Evolutionary conservation across 495 filamentous ascomycete species (phyloP).

Genomic region (Aspergillus conjunctus): DNA sequence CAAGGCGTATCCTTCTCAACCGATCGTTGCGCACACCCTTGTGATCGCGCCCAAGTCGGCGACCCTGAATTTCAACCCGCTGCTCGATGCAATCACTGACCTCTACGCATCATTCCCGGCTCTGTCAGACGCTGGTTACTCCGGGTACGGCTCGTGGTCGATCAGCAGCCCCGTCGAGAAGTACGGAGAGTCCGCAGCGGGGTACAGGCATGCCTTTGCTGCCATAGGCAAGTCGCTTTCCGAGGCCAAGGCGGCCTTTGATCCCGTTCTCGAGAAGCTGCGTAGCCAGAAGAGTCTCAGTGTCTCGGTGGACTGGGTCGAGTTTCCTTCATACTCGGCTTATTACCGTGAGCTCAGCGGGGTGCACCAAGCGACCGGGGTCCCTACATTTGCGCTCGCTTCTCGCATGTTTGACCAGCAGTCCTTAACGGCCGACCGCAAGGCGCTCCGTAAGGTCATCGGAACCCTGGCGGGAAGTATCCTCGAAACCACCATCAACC

Average conservation of each 20-base stretch:
- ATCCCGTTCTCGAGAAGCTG: slow-evolving; percentile 26
- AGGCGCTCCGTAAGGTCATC: slow-evolving; percentile 30
- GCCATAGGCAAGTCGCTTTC: slow-evolving; percentile 29
- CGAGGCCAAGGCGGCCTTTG: slow-evolving; percentile 29
- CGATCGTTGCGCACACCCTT: slow-evolving; percentile 25
- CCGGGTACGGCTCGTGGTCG: slow-evolving; percentile 44
- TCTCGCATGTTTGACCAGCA: slow-evolving; percentile 43
- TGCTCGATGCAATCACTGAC: slow-evolving; percentile 23
- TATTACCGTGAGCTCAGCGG: slow-evolving; percentile 41
- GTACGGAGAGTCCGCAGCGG: slow-evolving; percentile 32
- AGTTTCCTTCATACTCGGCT: slow-evolving; percentile 36
- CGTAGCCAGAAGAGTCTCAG: slow-evolving; percentile 14
- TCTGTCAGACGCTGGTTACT: slow-evolving; percentile 30
- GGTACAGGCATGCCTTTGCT: slow-evolving; percentile 38
- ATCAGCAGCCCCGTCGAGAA: slow-evolving; percentile 26
- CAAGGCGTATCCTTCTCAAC: slow-evolving; percentile 39
- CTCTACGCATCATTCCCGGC: slow-evolving; percentile 21
- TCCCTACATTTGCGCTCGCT: slow-evolving; percentile 29
- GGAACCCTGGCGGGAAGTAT: slow-evolving; percentile 30
- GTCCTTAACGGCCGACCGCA: slow-evolving; percentile 28
- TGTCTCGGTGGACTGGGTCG: slow-evolving; percentile 21
- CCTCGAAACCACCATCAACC: slow-evolving; percentile 31
- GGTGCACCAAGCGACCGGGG: slow-evolving; percentile 26
- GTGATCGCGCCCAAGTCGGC: slow-evolving; percentile 18
- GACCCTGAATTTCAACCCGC: slow-evolving; percentile 16